Evolutionary conservation across 2,329 filamentous ascomycete species (phyloP).

Genomic region (Fusarium scirpi): DNA sequence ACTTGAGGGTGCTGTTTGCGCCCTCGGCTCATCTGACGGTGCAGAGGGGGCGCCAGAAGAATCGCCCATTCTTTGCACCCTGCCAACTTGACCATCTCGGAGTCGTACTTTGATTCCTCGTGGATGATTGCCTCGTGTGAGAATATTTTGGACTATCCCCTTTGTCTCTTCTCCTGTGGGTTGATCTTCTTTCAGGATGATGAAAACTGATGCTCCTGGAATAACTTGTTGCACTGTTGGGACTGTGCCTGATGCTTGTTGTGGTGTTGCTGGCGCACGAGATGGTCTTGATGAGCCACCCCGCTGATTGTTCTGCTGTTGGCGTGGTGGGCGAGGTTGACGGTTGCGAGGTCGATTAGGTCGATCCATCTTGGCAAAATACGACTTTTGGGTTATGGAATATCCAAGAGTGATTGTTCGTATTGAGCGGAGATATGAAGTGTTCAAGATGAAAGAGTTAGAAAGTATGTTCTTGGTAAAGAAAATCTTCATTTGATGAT

Average conservation of each 20-base stretch:
- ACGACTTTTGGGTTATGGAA: no score
- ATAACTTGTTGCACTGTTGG: slow-evolving; percentile 65
- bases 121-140: slow-evolving; percentile 80
- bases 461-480: neutral
- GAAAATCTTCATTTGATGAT: slow-evolving; percentile 8
- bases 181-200: slow-evolving; percentile 82
- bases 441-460: neutral
- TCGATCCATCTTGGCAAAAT: slow-evolving; percentile 46
- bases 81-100: slow-evolving; percentile 76
- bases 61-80: slow-evolving; percentile 73
- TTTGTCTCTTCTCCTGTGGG: slow-evolving; percentile 77
- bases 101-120: slow-evolving; percentile 84
- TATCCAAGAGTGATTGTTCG: neutral
- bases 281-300: slow-evolving; percentile 31
- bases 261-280: slow-evolving; percentile 49
- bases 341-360: slow-evolving; percentile 52
- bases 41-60: slow-evolving; percentile 1
- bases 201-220: slow-evolving; percentile 74
- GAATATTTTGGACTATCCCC: slow-evolving; percentile 73
- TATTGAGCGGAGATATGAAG: neutral
- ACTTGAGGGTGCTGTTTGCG: slow-evolving; percentile 33
- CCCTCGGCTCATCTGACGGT: neutral
- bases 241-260: slow-evolving; percentile 55
- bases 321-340: slow-evolving; percentile 47
- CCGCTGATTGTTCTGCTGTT: slow-evolving; percentile 38